These are phyloP conservation scores for Candida tammaniensis DNA, from an alignment of 805 yeast species.

Conservation along the genomic window DNA sequence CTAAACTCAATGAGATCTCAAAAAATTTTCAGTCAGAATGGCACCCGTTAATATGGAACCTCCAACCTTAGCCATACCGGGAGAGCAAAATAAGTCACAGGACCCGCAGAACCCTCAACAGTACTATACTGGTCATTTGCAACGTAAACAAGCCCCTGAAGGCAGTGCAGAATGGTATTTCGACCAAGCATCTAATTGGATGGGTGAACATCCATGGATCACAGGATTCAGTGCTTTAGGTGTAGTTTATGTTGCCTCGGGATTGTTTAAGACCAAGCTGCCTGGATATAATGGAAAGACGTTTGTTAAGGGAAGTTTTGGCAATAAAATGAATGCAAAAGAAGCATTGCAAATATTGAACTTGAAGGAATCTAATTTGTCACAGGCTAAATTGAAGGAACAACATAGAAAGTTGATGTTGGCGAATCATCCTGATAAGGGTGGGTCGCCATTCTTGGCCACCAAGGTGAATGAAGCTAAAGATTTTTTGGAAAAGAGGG, in stretches of 20 bases:
- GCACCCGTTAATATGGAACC: constrained; percentile 39
- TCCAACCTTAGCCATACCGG: constrained; percentile 57
- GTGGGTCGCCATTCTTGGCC: constrained; percentile 87
- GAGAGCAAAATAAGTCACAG: constrained; percentile 30
- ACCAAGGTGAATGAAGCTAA: constrained; percentile 92
- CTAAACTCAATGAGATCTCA: too few relatives aligned
- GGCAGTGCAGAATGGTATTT: constrained; percentile 61
- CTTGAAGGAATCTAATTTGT: constrained; percentile 62
- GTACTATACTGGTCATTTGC: constrained; percentile 38
- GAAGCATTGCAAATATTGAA: constrained; percentile 87
- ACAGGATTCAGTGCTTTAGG: constrained; percentile 70
- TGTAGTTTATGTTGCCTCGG: constrained; percentile 62
- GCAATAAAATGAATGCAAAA: constrained; percentile 80
- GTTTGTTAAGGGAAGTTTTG: constrained; percentile 86
- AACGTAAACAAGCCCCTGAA: constrained; percentile 39
- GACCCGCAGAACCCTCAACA: constrained; percentile 18
- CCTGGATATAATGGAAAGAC: constrained; percentile 68
- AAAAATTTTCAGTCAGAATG: constrained; percentile 10
- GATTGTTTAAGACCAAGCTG: constrained; percentile 60
- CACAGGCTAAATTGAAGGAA: constrained; percentile 66
- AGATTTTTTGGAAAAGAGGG: constrained; percentile 72
- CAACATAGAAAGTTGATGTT: constrained; percentile 83
- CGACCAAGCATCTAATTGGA: constrained; percentile 54
- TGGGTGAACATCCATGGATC: constrained; percentile 75
- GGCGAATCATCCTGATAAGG: constrained; percentile 91